These are phyloP conservation scores for Linnemannia exigua DNA, from an alignment of 192 early-diverging fungal species.

Conservation along the genomic window DNA sequence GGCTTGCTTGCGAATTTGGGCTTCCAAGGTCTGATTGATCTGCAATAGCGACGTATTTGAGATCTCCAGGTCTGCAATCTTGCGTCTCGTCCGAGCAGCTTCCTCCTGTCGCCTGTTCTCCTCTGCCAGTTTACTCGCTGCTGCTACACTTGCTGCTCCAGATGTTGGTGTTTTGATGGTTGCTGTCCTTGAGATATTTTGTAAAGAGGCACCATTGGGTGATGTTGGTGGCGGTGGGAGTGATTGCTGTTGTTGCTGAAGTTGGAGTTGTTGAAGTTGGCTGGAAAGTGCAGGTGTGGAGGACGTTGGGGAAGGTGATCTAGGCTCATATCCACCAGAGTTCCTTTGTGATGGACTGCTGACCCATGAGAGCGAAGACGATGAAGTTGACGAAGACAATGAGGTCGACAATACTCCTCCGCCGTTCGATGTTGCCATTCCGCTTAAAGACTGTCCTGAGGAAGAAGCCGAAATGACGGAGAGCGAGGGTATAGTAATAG, in stretches of 20 bases:
- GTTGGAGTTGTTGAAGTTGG: background rate
- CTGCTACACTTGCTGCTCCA: constrained; percentile 9
- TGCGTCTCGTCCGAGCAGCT: constrained; percentile 44
- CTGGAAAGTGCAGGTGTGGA: background rate
- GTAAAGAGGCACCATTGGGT: background rate
- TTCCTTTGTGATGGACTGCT: constrained; percentile 18
- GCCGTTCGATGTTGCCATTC: background rate
- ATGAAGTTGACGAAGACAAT: constrained; percentile 43
- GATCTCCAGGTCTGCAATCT: constrained; percentile 71
- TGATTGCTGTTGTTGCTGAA: background rate
- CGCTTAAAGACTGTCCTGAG: constrained; percentile 13
- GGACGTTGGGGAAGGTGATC: background rate
- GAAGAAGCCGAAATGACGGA: background rate
- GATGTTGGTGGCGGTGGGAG: background rate
- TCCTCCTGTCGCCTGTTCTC: constrained; percentile 41
- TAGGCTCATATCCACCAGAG: background rate
- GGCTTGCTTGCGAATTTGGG: constrained; percentile 63
- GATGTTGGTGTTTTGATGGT: constrained; percentile 10
- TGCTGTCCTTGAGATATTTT: background rate
- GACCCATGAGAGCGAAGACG: constrained; percentile 46
- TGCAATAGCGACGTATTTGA: constrained; percentile 65
- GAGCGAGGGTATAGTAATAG: constrained; percentile 13
- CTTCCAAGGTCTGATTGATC: constrained; percentile 66
- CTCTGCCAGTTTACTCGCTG: constrained; percentile 34
- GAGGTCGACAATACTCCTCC: constrained; percentile 39